These are phyloP conservation scores for Gyrodon lividus DNA, from an alignment of 768 basidiomycete species.

Conservation along the genomic window DNA sequence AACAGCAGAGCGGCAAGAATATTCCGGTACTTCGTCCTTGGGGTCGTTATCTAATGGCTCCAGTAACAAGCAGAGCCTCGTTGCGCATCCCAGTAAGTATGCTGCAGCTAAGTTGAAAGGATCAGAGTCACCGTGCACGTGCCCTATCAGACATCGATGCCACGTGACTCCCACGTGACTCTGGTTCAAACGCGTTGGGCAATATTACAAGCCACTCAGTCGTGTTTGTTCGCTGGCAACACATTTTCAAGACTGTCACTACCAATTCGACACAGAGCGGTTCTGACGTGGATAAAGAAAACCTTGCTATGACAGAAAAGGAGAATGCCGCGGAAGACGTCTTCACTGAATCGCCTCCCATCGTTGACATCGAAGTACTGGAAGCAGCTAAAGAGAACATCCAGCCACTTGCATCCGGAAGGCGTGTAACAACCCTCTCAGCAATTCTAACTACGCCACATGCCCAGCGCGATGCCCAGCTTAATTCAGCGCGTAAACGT, in stretches of 20 bases:
- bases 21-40: too few species aligned
- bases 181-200: slow-evolving; percentile 16
- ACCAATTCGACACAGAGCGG: not conserved
- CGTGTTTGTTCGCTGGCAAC: too few species aligned
- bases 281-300: not conserved
- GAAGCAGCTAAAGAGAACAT: slow-evolving; percentile 88
- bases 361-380: slow-evolving; percentile 79
- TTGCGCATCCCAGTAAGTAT: too few species aligned
- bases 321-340: slow-evolving; percentile 41
- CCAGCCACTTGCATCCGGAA: slow-evolving; percentile 76
- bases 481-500: slow-evolving; percentile 61
- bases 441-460: slow-evolving; percentile 75
- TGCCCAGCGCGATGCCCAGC: slow-evolving; percentile 68
- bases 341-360: slow-evolving; percentile 39
- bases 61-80: too few species aligned
- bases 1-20: too few species aligned
- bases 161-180: slow-evolving; percentile 24
- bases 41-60: too few species aligned
- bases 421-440: slow-evolving; percentile 75
- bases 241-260: too few species aligned
- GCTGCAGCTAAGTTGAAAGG: too few species aligned
- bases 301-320: slow-evolving; percentile 16
- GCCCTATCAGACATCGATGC: too few species aligned
- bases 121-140: too few species aligned
- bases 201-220: not conserved